A percentile compares a stretch with the other conserved stretches of the same genome.
These are phyloP conservation scores for Phytophthora palmivora DNA, from an alignment of 352 stramenopile genomes.

Conservation along the genomic window DNA sequence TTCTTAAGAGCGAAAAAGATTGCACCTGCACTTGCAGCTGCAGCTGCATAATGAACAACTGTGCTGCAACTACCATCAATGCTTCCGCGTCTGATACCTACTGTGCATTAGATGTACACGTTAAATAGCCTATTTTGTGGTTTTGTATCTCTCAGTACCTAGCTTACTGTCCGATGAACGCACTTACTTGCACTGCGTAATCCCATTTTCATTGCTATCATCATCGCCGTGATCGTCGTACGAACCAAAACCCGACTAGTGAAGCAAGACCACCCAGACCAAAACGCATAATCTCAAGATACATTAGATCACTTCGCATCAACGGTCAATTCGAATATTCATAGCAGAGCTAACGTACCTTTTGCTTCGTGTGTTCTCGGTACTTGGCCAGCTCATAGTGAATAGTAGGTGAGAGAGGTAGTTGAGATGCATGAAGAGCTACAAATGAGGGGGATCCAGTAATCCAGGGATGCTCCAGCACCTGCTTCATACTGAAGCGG, in stretches of 20 bases:
- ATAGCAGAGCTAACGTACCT: constrained; percentile 29
- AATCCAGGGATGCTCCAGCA: constrained; percentile 82
- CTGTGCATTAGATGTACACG: no score
- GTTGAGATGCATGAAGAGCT: constrained; percentile 28
- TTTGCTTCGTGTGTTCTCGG: constrained; percentile 64
- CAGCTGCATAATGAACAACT: no score
- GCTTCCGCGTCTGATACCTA: no score
- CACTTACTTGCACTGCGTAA: no score
- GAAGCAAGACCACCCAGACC: constrained; percentile 27
- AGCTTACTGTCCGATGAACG: no score
- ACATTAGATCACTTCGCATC: constrained; percentile 20
- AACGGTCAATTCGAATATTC: no score
- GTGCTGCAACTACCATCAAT: no score
- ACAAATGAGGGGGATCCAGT: constrained; percentile 18
- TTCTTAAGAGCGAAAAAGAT: no score
- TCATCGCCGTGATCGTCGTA: constrained; percentile 32
- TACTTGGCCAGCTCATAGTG: constrained; percentile 72
- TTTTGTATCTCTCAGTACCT: no score
- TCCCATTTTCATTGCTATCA: background rate
- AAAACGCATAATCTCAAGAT: constrained; percentile 32
- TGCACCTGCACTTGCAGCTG: no score
- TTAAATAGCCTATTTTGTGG: no score
- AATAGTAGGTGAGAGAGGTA: constrained; percentile 73
- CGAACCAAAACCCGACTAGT: constrained; percentile 35
- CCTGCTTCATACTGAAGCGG: constrained; percentile 73